Evolutionary conservation across 148 eudicot genomes (phyloP).

Genomic region (Selenicereus undatus): DNA sequence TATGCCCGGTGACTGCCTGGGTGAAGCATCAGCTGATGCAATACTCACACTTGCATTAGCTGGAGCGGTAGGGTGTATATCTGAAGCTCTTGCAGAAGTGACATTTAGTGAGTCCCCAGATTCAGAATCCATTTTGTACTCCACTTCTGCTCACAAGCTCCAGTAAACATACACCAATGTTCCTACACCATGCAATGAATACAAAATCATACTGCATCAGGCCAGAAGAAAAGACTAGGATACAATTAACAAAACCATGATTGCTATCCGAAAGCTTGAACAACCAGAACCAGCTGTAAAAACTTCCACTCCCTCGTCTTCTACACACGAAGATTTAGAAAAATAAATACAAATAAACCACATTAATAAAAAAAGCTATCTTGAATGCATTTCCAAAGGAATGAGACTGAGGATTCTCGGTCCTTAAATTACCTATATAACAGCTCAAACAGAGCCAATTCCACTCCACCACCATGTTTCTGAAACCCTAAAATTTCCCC

Average conservation of each 20-base stretch:
- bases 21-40: not conserved
- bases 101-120: not conserved
- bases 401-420: not conserved
- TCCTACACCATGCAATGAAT: not conserved
- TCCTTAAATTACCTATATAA: not conserved
- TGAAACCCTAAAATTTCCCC: not conserved
- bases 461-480: not conserved
- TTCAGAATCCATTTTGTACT: not conserved
- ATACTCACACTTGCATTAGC: not conserved
- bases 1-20: not conserved
- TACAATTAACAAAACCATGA: not conserved
- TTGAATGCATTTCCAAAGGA: not conserved
- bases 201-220: not conserved
- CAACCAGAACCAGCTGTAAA: not conserved
- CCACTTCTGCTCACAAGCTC: not conserved
- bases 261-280: not conserved
- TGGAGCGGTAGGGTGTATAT: constrained; percentile 4
- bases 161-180: not conserved
- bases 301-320: not conserved
- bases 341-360: not conserved
- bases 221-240: not conserved
- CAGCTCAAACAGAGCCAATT: not conserved
- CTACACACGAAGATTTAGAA: not conserved
- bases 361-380: not conserved
- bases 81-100: not conserved